A percentile compares a stretch with the other conserved stretches of the same genome.
These are phyloP conservation scores for Claviceps capensis DNA, from an alignment of 2,329 filamentous ascomycete species.

Conservation along the genomic window DNA sequence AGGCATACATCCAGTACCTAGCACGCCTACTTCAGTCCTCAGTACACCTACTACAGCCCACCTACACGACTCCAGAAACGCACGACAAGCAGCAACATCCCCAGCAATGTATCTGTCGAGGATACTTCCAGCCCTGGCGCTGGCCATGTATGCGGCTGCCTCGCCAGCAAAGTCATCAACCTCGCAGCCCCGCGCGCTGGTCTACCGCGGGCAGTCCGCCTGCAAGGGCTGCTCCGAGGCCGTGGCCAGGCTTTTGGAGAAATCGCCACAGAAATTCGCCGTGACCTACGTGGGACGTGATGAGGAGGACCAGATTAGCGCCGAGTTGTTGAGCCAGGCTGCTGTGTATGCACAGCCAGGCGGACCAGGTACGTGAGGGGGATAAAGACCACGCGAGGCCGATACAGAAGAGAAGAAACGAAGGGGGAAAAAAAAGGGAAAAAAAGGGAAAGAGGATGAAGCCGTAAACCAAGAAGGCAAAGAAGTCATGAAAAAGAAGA, in stretches of 20 bases:
- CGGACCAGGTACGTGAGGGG: constrained; percentile 2
- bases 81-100: neutral
- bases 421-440: too few species aligned
- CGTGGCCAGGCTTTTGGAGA: constrained; percentile 10
- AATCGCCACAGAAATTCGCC: constrained; percentile 9
- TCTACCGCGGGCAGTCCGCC: constrained; percentile 10
- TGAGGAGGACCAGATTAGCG: constrained; percentile 7
- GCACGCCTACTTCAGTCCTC: too few species aligned
- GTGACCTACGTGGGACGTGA: constrained; percentile 10
- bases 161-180: neutral
- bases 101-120: neutral
- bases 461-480: too few species aligned
- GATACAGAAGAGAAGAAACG: too few species aligned
- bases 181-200: constrained; percentile 6
- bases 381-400: too few species aligned
- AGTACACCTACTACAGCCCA: too few species aligned
- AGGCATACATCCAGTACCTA: too few species aligned
- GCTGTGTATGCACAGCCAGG: constrained; percentile 10
- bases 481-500: too few species aligned
- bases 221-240: constrained; percentile 10
- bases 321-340: constrained; percentile 6
- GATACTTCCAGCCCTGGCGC: neutral
- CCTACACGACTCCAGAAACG: too few species aligned
- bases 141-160: neutral
- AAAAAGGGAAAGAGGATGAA: too few species aligned